Percentiles rank a stretch among this genome's conserved stretches.
Evolutionary conservation across 441 rosid species (phyloP).

Genomic region (Metrosideros polymorpha): DNA sequence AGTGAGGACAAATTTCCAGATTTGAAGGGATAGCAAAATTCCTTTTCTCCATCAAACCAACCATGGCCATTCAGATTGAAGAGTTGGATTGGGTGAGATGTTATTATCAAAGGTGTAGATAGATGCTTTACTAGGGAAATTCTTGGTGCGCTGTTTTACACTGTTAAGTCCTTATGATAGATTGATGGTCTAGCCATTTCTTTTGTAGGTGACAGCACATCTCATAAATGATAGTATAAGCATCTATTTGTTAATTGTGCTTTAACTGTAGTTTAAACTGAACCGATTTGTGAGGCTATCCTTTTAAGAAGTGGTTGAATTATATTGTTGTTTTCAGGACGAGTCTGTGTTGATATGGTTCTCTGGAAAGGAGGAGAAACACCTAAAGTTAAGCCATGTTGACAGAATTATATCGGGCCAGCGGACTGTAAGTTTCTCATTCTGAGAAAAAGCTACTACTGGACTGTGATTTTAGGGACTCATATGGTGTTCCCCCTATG

Average conservation of each 20-base stretch:
- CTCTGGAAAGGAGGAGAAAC: slow-evolving; percentile 92
- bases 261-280: background rate
- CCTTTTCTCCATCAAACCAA: background rate
- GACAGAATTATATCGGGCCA: slow-evolving; percentile 93
- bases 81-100: background rate
- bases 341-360: slow-evolving; percentile 95
- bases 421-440: slow-evolving; percentile 73
- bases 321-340: slow-evolving; percentile 51
- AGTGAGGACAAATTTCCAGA: background rate
- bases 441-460: background rate
- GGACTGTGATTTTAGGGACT: background rate
- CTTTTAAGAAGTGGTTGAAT: background rate
- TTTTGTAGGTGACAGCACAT: background rate
- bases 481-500: background rate
- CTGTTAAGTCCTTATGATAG: background rate
- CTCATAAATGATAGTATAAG: background rate
- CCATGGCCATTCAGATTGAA: background rate
- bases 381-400: slow-evolving; percentile 83
- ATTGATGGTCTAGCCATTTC: background rate
- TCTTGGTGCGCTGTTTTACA: background rate
- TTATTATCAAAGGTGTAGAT: background rate
- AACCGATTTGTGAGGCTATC: background rate
- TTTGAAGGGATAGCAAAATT: background rate
- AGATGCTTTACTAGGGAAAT: background rate
- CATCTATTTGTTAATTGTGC: background rate